Evolutionary conservation across 1,284 basidiomycete genomes (phyloP), one percentile per base, ranked within the genome.

Genomic region (Cutaneotrichosporon sp.): DNA sequence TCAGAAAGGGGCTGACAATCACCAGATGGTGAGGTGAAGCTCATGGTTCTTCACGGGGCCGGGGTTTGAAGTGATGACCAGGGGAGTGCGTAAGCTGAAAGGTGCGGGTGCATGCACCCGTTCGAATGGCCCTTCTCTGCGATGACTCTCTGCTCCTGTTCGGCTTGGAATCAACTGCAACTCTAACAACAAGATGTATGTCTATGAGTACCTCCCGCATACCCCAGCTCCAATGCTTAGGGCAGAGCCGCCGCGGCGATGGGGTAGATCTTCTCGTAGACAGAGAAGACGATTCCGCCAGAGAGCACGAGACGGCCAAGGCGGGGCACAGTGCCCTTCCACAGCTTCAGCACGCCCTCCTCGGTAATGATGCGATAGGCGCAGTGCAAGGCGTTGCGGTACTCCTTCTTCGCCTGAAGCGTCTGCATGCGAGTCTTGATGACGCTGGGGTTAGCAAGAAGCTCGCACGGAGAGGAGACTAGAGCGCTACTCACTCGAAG

Each of bases 391-490:
- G 92, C 87, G 70, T 93, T 96, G 35, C 84, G 82, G 74, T 97
- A 98, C 61, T 90, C 84, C 37, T 81, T 76, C 17, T 83, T 80
- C 2, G 92, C 94, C 60, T 84, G 82, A 26, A 97, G 80, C 1
- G 89, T 86, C 72, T 98, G 94, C 94, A 98, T 97, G 37, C 94
- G 83, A 11, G 94, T 97, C 77, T 97, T 97, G 76, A 97, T 84
- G 17, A 97, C 92, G 68, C 90, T 94, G 63, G 24, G 17, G 45
- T 60, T 14, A 60, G 60, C n/a, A n/a, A n/a, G n/a, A n/a, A n/a
- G n/a, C 25, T 7, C 17, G 16, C 34, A 35, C 16, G 14, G 16
- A 19, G 16, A 8, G 12, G 7, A 29, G 27, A n/a, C n/a, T n/a
- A n/a, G n/a, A n/a, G n/a, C n/a, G n/a, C n/a, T n/a, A 80, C 87